Evolutionary conservation across 352 stramenopile species (phyloP).

Genomic region (Phytophthora pinifolia): DNA sequence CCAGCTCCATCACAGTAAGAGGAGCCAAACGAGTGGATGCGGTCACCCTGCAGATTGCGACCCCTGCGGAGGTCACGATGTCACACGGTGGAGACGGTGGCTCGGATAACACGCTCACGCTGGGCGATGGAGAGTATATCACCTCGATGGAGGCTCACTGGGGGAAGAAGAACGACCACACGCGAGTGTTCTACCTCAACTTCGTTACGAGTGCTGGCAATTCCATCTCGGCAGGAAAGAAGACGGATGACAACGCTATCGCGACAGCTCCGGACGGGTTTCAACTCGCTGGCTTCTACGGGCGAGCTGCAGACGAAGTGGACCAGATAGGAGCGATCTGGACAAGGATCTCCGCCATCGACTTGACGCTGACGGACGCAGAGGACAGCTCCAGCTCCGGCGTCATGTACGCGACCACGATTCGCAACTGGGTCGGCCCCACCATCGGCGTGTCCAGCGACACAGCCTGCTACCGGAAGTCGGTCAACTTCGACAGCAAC

Average conservation of each 20-base stretch:
- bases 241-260: neutral
- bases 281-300: conserved; percentile 3
- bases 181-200: conserved; percentile 3
- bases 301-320: neutral
- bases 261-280: conserved; percentile 1
- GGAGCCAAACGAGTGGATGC: neutral
- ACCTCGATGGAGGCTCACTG: conserved; percentile 6
- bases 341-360: conserved; percentile 5
- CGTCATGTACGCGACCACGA: conserved; percentile 2
- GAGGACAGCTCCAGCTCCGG: conserved; percentile 1
- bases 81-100: conserved; percentile 1
- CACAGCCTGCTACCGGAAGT: conserved; percentile 5
- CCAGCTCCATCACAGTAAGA: conserved; percentile 2
- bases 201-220: neutral
- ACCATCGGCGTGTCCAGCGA: neutral
- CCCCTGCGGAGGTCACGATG: conserved; percentile 4
- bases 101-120: conserved; percentile 1
- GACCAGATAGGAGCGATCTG: conserved; percentile 3
- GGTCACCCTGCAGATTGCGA: neutral
- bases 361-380: neutral
- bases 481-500: neutral
- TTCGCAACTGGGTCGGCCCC: conserved; percentile 4
- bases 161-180: conserved; percentile 5
- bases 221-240: conserved; percentile 3
- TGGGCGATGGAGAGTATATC: neutral